A percentile compares a stretch with the other conserved stretches of the same genome.
Evolutionary conservation across 805 yeast species (phyloP).

Genomic region (Isabelozyma heimii): DNA sequence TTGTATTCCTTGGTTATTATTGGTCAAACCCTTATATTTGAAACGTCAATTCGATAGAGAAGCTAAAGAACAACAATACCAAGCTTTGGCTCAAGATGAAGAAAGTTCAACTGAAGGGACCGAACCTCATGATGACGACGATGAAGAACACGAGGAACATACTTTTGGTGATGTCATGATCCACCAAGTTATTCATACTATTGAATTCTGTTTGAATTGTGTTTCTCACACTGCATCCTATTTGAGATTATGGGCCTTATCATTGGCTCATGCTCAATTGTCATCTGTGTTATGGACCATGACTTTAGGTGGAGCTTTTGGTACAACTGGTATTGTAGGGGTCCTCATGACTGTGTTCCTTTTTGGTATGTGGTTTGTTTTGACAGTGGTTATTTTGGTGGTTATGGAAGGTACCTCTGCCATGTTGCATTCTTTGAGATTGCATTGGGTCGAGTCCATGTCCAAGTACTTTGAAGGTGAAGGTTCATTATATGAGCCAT

Average conservation of each 20-base stretch:
- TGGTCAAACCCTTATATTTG: conserved; percentile 58
- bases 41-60: conserved; percentile 53
- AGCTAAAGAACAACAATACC: conserved; percentile 52
- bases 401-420: conserved; percentile 86
- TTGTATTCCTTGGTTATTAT: conserved; percentile 73
- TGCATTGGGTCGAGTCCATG: conserved; percentile 85
- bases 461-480: conserved; percentile 78
- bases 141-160: conserved; percentile 30
- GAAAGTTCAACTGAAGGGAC: conserved; percentile 20
- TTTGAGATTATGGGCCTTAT: conserved; percentile 74
- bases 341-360: conserved; percentile 56
- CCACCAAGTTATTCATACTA: conserved; percentile 78
- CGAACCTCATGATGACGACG: conserved; percentile 25
- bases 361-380: conserved; percentile 73
- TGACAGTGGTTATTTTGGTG: conserved; percentile 67
- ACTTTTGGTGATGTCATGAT: conserved; percentile 67
- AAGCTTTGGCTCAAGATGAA: conserved; percentile 30
- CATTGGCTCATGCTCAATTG: conserved; percentile 77
- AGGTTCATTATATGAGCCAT: conserved; percentile 67
- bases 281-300: conserved; percentile 73
- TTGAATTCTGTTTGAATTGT: conserved; percentile 76
- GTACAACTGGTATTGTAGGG: conserved; percentile 51
- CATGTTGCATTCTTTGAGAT: conserved; percentile 72
- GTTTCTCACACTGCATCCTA: conserved; percentile 81
- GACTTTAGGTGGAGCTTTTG: conserved; percentile 67